Base-by-base conservation (phyloP, 2,329 filamentous ascomycete genomes). In the Alternaria gansuensis region DNA sequence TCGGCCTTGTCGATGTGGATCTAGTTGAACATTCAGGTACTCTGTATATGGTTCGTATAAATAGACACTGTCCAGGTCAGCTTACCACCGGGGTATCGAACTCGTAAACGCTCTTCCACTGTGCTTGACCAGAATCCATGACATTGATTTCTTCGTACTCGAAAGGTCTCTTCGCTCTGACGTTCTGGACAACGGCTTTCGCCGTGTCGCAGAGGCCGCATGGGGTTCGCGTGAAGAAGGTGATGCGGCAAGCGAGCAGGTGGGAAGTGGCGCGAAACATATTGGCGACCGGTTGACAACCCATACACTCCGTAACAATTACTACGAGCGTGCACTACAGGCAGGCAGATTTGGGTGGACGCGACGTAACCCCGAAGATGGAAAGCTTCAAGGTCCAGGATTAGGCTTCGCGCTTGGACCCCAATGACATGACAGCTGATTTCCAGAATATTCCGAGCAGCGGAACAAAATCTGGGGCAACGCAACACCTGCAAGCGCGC, bases 21-120 rank as follows among this genome's bases (percentile, higher is more conserved):
- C 84, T 85, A 59, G 6, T 50, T 46, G 59, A 57, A 57, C 63
- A 64, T 48, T 73, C 44, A 73, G 67, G 65, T 69, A 66, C 65
- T 68, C 60, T 40, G 53, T 37, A 23, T 44, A 45, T 37, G n/a
- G 33, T 28, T 26, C 23, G n/a, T 26, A 40, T 40, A 54, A 46
- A 53, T 39, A 52, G 17, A 49, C 34, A 23, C 37, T 24, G 36
- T 26, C 28, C 21, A 26, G 31, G 29, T 45, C 40, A 17, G 60
- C 79, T 70, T 80, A 93, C 90, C 71, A 93, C 91, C 0, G 91
- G 91, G 7, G 91, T 90, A 67, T 94, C 91, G 74, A 93, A 91
- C 57, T 93, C 90, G 73, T 94, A 94, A 1, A 92, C 71, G 48
- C 88, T 83, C 69, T 85, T 87, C 91, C 91, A 94, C 24, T 81